phyloP scores from a whole-genome alignment of 768 basidiomycete species.

The Calvatia gigantea region DNA sequence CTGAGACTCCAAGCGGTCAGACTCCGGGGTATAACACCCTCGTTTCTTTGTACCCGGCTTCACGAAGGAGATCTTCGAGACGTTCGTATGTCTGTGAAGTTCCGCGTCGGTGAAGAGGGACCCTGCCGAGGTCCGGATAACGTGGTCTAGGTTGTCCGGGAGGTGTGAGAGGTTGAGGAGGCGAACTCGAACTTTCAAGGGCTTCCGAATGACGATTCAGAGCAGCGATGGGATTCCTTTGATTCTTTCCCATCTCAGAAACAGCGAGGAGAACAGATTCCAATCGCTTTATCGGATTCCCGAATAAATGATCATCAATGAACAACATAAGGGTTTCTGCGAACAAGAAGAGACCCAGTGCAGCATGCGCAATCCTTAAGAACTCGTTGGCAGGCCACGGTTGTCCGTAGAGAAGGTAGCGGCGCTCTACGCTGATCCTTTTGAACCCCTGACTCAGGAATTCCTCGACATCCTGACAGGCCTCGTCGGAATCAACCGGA shows the following conservation, averaged over 20 bases:
- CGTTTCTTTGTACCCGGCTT: slow-evolving; percentile 92
- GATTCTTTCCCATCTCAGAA: no score
- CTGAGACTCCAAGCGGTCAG: slow-evolving; percentile 44
- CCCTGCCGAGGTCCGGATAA: slow-evolving; percentile 64
- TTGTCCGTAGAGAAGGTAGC: background rate
- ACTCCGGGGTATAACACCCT: slow-evolving; percentile 85
- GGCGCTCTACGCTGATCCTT: slow-evolving; percentile 5
- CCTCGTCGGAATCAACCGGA: slow-evolving; percentile 11
- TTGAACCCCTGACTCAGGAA: slow-evolving; percentile 13
- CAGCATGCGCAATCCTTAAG: no score
- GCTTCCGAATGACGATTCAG: no score
- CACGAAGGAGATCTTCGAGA: slow-evolving; percentile 79
- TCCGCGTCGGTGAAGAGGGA: slow-evolving; percentile 74
- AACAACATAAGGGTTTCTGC: slow-evolving; percentile 19
- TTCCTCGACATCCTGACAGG: slow-evolving; percentile 16
- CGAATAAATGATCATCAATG: slow-evolving; percentile 10
- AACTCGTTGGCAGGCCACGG: slow-evolving; percentile 19
- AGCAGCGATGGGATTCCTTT: background rate
- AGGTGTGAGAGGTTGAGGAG: slow-evolving; percentile 40
- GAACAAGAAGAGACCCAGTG: slow-evolving; percentile 24
- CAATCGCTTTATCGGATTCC: background rate
- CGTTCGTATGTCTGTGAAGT: slow-evolving; percentile 80
- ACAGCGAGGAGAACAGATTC: no score
- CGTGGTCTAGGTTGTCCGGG: slow-evolving; percentile 36
- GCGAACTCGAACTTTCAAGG: slow-evolving; percentile 43